A percentile compares a stretch with the other conserved stretches of the same genome.
Evolutionary conservation across 768 basidiomycete species (phyloP).

Genomic region (Rhodotorula paludigena): DNA sequence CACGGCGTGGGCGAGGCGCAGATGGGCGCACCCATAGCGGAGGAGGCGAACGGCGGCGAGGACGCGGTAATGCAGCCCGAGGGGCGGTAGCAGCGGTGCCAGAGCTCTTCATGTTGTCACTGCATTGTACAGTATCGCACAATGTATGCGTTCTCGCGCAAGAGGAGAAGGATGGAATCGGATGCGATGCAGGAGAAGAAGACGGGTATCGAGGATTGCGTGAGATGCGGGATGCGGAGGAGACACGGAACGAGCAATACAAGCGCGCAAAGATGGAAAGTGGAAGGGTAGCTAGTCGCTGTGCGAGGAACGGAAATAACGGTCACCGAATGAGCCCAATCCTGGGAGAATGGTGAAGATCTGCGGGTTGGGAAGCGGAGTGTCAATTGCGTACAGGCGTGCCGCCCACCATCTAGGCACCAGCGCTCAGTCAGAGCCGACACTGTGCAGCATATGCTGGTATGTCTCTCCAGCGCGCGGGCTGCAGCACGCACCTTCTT

Average conservation of each 20-base stretch:
- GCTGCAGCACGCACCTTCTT: slow-evolving; percentile 52
- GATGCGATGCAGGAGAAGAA: too few species aligned
- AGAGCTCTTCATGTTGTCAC: background rate
- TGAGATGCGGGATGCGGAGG: too few species aligned
- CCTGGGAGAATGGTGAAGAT: slow-evolving; percentile 76
- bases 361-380: slow-evolving; percentile 48
- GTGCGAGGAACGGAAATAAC: slow-evolving; percentile 46
- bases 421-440: too few species aligned
- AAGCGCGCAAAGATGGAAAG: background rate
- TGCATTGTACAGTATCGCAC: too few species aligned
- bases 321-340: slow-evolving; percentile 66
- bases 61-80: background rate
- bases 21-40: background rate
- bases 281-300: background rate
- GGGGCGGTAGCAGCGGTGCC: background rate
- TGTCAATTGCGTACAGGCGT: too few species aligned
- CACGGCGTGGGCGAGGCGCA: slow-evolving; percentile 47
- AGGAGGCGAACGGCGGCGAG: background rate
- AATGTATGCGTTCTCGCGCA: too few species aligned
- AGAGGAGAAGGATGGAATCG: too few species aligned
- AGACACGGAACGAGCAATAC: too few species aligned
- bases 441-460: too few species aligned
- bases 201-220: too few species aligned
- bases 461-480: too few species aligned
- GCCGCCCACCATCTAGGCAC: too few species aligned